Percentiles rank a stretch among this genome's conserved stretches.
Evolutionary conservation across 78 protist genomes (phyloP).

Genomic region (Emiliania huxleyi): DNA sequence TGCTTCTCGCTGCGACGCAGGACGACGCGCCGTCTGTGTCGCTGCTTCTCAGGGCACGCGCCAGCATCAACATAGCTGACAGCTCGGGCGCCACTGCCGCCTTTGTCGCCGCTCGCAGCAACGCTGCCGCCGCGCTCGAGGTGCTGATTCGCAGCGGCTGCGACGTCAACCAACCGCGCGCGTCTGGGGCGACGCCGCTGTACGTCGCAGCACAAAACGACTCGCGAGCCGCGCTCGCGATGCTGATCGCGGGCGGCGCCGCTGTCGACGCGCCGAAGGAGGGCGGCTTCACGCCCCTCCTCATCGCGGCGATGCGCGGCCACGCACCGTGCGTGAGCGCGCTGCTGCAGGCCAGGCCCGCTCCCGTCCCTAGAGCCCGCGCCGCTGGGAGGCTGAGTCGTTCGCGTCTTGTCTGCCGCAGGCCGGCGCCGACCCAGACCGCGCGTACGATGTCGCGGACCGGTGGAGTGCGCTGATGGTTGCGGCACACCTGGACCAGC

Average conservation of each 20-base stretch:
- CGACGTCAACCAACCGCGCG: neutral
- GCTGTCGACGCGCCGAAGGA: neutral
- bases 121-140: neutral
- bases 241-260: neutral
- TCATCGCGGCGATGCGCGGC: neutral
- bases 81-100: no score
- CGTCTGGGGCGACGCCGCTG: neutral
- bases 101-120: neutral
- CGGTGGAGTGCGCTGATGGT: neutral
- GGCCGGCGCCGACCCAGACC: neutral
- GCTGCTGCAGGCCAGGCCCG: neutral
- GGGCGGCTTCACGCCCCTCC: constrained; percentile 4
- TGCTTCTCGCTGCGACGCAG: no score
- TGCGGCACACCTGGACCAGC: neutral
- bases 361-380: no score
- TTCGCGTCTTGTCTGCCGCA: no score
- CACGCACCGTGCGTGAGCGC: neutral
- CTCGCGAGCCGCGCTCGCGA: neutral
- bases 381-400: no score
- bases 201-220: neutral
- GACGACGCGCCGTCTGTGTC: no score
- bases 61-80: no score
- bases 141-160: neutral
- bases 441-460: neutral
- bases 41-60: no score